Evolutionary conservation across 2,329 filamentous ascomycete species (phyloP), one percentile per base, ranked within the genome.

Genomic region (Trichoderma cornu-damae): DNA sequence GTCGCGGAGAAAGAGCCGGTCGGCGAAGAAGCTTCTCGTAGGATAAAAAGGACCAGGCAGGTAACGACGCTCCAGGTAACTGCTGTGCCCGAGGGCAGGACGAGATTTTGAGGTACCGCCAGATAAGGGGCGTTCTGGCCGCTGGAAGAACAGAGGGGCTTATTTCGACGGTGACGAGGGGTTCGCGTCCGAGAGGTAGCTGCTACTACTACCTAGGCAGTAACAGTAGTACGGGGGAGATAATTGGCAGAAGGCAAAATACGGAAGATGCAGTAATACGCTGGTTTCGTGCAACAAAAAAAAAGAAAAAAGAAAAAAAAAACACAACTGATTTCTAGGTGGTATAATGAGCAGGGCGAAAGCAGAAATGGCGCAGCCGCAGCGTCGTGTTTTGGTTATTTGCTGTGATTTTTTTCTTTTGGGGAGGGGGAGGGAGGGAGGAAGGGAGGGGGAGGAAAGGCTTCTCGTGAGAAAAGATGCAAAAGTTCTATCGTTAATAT

Each of bases 131-230:
- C n/a, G n/a, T n/a, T 55, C 49, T 46, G 49, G 24, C 50, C 40
- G 51, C 57, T 42, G 43, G 40, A 59, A 35, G 22, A 26, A 49
- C 40, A 50, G 57, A 57, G 52, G 57, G 51, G 52, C 37, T 57
- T n/a, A n/a, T n/a, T 50, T 57, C 57, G 57, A 48, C 42, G 57
- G 46, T 35, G 57, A 55, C 57, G 50, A 52, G 49, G 57, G 57
- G 57, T 28, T 59, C 57, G 57, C 55, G 53, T 49, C 28, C 16
- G 30, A 49, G 53, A 44, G n/a, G n/a, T n/a, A n/a, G n/a, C n/a
- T n/a, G n/a, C n/a, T n/a, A n/a, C n/a, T 48, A 56, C 52, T 49
- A 22, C 40, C 38, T 34, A 34, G 20, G 28, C 38, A 47, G 20
- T 12, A 24, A 14, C 28, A 46, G 52, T 55, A 30, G 52, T 38